Base-by-base conservation (phyloP, 805 yeast species). In the Priceomyces melissophilus region DNA sequence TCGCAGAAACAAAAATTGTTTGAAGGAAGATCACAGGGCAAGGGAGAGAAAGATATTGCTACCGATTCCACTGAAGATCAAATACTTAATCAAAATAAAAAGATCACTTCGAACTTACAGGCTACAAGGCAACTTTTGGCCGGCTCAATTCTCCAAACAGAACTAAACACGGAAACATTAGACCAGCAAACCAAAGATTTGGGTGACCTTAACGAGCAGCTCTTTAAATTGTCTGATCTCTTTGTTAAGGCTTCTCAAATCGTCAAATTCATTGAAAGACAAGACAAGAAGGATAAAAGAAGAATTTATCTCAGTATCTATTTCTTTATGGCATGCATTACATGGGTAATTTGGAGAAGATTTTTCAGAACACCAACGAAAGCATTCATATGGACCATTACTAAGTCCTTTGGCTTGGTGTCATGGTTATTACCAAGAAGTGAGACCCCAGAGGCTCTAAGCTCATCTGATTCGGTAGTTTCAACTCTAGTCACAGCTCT, bases 281-380 rank as follows among this genome's bases (percentile, higher is more conserved):
- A 78, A 39, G 79, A 78, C 47, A 61, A 66, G 39, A 57, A 63
- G 3, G 82, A 78, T 46, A 67, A 75, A 42, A 53, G 67, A 37
- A 63, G 76, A 32, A 76, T 77, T 17, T 77, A 76, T 52, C 44
- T 70, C 40, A 66, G 79, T 20, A 43, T 75, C 4, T 74, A 70
- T 12, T 71, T 77, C 43, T 69, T 77, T 40, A 42, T 65, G 16
- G 41, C 66, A 1, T 75, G 76, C 30, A 69, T 78, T 43, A 52
- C 60, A 5, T 76, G 78, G 76, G 73, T 77, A 7, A 38, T 76
- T 1, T 77, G 78, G 73, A 60, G 71, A 42, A 60, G 82, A 48
- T 58, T 77, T 2, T 54, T 77, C 30, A 61, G 66, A 32, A 55
- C 63, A 28, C 81, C 82, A 0, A 61, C 73, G 2, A 52, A 52